Conservation (phyloP, 23 red algal species). For the Gracilaria caudata region DNA sequence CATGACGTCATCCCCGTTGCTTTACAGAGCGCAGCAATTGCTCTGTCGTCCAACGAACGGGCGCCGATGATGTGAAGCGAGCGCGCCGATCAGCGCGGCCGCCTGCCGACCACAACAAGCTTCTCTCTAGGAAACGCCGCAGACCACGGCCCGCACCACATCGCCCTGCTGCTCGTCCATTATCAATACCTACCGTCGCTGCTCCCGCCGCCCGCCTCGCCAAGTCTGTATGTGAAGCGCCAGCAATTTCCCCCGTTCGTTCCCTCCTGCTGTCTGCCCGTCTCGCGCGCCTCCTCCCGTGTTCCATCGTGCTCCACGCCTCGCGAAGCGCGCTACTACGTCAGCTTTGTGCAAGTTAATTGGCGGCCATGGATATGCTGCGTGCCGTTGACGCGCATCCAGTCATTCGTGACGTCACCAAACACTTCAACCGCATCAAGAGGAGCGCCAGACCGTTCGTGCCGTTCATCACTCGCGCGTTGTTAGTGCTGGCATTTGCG, state of each 20-base stretch:
- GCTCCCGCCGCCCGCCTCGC: not conserved
- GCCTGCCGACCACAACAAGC: not conserved
- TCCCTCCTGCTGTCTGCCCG: not conserved
- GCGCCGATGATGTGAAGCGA: not conserved
- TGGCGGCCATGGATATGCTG: not conserved
- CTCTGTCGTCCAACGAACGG: not conserved
- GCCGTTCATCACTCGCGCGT: constrained; percentile 63
- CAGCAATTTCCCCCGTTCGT: not conserved
- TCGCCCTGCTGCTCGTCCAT: not conserved
- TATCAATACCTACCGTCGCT: not conserved
- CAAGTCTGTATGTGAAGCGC: not conserved
- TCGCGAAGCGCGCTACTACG: not conserved
- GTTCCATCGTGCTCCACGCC: not conserved
- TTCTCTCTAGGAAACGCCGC: not conserved
- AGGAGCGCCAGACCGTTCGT: constrained; percentile 8
- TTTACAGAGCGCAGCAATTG: not conserved
- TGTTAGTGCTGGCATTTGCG: constrained; percentile 79
- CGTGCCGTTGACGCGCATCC: constrained; percentile 9
- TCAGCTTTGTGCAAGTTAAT: not conserved
- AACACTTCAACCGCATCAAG: not conserved
- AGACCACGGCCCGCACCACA: not conserved
- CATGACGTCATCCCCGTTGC: not conserved
- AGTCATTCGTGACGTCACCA: not conserved
- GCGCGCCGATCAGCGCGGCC: not conserved
- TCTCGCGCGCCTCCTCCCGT: not conserved